Evolutionary conservation across 2,329 filamentous ascomycete species (phyloP), one percentile per base, ranked within the genome.

Genomic region (Scopulariopsis brevicaulis): DNA sequence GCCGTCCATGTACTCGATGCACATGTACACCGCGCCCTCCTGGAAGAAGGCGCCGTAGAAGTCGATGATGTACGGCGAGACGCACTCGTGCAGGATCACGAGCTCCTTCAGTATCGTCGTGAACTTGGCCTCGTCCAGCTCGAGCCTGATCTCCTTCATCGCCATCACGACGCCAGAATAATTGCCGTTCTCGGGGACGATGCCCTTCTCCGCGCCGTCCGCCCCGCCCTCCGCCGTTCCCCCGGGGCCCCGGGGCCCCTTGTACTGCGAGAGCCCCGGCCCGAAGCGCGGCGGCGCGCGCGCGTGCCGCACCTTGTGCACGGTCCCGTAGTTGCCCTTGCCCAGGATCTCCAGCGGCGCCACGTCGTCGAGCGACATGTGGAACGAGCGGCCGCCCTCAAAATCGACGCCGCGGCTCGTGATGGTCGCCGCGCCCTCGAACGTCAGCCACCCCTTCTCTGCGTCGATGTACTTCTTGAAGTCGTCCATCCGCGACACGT

Each of bases 41-140:
- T 99, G 94, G 78, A 96, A 99, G 70, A 99, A 99, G 5, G 94
- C 94, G 1, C 94, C 94, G 70, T 97, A 99, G 67, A 99, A 99
- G 68, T 99, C 93, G 70, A 99, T 94, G 64, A 99, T 97, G 71
- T 93, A 96, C 0, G 94, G 93, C 1, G 91, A 96, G 3, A 94
- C 79, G 67, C 94, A 99, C 65, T 94, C 89, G 73, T 99, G 94
- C 2, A 99, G 77, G 62, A 99, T 93, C 66, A 99, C 90, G 54
- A 99, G 78, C 72, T 99, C 94, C 82, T 97, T 99, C 65, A 97
- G 87, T 67, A 99, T 99, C 43, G 93, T 92, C 7, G 90, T 87
- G 68, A 99, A 96, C 71, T 99, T 99, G 62, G 90, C 87, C 70
- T 99, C 94, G 67, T 99, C 94, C 57, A 99, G 78, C 71, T 99